Conservation (phyloP, 345 rosid species). For the Lepidium sativum region DNA sequence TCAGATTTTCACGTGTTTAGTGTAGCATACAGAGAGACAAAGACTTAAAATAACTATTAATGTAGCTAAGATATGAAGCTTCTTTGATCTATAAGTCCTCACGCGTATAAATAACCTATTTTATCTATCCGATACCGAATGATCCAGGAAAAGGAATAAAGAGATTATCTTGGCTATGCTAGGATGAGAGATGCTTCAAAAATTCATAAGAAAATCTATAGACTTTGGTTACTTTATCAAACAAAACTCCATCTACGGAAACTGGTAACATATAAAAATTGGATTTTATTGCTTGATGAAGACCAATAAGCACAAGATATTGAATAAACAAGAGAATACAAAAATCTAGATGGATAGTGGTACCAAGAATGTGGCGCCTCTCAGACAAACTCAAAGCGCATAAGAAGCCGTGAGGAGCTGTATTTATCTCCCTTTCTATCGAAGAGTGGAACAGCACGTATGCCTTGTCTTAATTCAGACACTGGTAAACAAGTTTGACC, state of each 20-base stretch:
- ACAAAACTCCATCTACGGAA: background rate
- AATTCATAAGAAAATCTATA: background rate
- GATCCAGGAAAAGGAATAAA: constrained; percentile 9
- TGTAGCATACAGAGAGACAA: constrained; percentile 8
- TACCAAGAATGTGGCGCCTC: constrained; percentile 10
- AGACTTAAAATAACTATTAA: background rate
- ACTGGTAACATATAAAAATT: background rate
- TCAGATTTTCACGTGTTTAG: constrained; percentile 17
- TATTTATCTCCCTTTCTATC: constrained; percentile 46
- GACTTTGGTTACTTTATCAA: background rate
- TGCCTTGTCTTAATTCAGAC: constrained; percentile 53
- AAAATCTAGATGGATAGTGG: constrained; percentile 17
- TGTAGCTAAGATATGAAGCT: constrained; percentile 16
- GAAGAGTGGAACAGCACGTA: constrained; percentile 64
- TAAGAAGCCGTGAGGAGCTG: constrained; percentile 56
- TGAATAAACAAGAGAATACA: background rate
- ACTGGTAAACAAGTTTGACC: constrained; percentile 90
- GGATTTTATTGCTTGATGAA: background rate
- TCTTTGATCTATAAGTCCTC: constrained; percentile 15
- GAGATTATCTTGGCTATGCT: background rate
- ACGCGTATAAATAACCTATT: background rate
- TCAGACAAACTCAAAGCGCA: constrained; percentile 53
- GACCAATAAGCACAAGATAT: background rate
- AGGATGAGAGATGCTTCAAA: background rate
- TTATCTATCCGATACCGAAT: constrained; percentile 10